Conservation (phyloP, 2,329 filamentous ascomycete species). For the Arthrobotrys sphaeroides region DNA sequence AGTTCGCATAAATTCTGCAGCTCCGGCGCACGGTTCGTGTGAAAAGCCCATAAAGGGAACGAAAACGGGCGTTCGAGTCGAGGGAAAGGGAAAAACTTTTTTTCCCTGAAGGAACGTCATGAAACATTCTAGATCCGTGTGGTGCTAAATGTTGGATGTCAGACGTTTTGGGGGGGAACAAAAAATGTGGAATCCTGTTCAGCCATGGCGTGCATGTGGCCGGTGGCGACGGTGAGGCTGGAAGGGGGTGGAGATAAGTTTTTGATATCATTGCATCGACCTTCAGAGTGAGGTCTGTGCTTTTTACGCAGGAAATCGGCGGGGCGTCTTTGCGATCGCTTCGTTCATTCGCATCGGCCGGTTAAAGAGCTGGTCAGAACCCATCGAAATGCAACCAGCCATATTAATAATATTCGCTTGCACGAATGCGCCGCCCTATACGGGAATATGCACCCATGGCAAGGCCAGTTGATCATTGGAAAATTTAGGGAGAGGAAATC, state of each 20-base stretch:
- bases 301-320: slow-evolving; percentile 30
- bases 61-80: not conserved
- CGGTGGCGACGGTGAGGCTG: slow-evolving; percentile 9
- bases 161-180: too few relatives aligned
- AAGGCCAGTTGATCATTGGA: not conserved
- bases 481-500: not conserved
- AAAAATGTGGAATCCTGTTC: not conserved
- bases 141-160: slow-evolving; percentile 7
- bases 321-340: slow-evolving; percentile 11
- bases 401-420: slow-evolving; percentile 45
- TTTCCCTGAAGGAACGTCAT: slow-evolving; percentile 15
- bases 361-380: slow-evolving; percentile 16
- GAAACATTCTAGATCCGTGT: slow-evolving; percentile 47
- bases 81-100: not conserved
- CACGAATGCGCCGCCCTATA: slow-evolving; percentile 9
- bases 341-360: slow-evolving; percentile 23
- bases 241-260: not conserved
- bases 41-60: not conserved
- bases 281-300: slow-evolving; percentile 15
- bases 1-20: slow-evolving; percentile 52
- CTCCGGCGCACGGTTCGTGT: slow-evolving; percentile 51
- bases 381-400: slow-evolving; percentile 33
- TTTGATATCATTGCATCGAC: slow-evolving; percentile 16
- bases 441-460: slow-evolving; percentile 7
- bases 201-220: slow-evolving; percentile 12